Base-by-base conservation (phyloP, 1,139 yeast genomes). In the Pichia sp. region DNA sequence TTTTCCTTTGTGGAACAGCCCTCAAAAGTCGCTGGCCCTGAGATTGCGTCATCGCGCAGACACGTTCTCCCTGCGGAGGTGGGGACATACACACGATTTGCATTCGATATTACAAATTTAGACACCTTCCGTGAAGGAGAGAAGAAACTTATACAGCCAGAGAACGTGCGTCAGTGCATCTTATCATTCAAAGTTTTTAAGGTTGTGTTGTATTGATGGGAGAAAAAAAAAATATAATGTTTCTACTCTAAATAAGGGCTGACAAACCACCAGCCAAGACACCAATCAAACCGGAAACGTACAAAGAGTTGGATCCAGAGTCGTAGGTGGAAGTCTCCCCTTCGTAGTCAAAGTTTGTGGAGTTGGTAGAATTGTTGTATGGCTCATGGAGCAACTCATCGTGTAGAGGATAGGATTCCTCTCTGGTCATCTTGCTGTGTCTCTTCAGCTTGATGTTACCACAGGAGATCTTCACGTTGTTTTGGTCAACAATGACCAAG, bases 391-490 rank as follows among this genome's bases (percentile, higher is more conserved):
- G 9, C 19, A 22, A n/a, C 31, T 46, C 47, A 19, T 26, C n/a
- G 9, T 41, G 23, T 13, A 16, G n/a, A 13, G 37, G 37, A n/a
- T n/a, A 7, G 18, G 19, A 13, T n/a, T 34, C 37, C 13, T 34
- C 37, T 51, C 48, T 51, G 6, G 21, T 23, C 13, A 49, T n/a
- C 41, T 47, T 49, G 46, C 26, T 56, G 52, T 44, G 51, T 44
- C 50, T 61, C 21, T 44, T 61, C 55, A 60, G 52, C 48, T 57
- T 60, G 47, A 68, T 66, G 41, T 61, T 62, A 46, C 67, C 82
- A 66, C 85, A 81, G n/a, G 83, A 80, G 60, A 81, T 73, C 55
- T 71, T 76, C 31, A 77, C 70, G 66, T 72, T 63, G 61, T 79
- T 72, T 39, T 75, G 73, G 63, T 63, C 78, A 64, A 80, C 83